These are phyloP conservation scores for Cryptococcus amylolentus DNA, from an alignment of 1,284 basidiomycete species.

Conservation along the genomic window DNA sequence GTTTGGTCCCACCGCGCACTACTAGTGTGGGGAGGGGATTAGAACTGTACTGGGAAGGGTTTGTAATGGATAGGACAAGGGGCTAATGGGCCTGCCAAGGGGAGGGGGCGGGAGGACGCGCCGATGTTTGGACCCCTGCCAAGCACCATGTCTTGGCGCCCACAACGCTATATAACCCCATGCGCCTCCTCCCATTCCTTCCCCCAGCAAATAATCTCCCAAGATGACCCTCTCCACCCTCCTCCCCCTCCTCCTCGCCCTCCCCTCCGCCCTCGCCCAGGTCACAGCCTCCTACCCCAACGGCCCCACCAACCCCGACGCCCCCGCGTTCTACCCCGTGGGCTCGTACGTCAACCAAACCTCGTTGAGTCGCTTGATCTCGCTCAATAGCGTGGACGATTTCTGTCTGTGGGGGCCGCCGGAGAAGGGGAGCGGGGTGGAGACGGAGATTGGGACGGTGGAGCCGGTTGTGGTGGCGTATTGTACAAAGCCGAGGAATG, in stretches of 20 bases:
- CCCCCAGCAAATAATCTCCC: not conserved
- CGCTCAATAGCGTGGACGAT: slow-evolving; percentile 48
- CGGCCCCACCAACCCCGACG: slow-evolving; percentile 47
- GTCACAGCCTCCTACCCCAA: slow-evolving; percentile 44
- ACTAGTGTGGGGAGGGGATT: too few species aligned
- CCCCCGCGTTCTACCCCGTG: slow-evolving; percentile 34
- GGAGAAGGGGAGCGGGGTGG: slow-evolving; percentile 20
- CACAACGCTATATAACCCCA: not conserved
- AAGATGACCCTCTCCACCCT: slow-evolving; percentile 1
- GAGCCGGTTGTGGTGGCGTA: slow-evolving; percentile 45
- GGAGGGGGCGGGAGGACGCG: too few species aligned
- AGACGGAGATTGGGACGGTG: slow-evolving; percentile 41
- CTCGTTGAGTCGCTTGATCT: slow-evolving; percentile 41
- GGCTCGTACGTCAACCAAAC: slow-evolving; percentile 47
- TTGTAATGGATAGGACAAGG: too few species aligned
- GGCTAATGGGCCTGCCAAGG: too few species aligned
- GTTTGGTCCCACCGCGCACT: too few species aligned
- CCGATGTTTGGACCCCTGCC: not conserved
- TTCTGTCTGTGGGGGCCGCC: slow-evolving; percentile 49
- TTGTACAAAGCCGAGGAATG: slow-evolving; percentile 43
- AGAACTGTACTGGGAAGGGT: too few species aligned
- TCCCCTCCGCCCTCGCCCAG: slow-evolving; percentile 23
- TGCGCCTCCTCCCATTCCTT: not conserved
- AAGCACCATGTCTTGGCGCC: not conserved
- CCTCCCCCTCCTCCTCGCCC: slow-evolving; percentile 17